These are phyloP conservation scores for Aureoboletus auriporus DNA, from an alignment of 768 basidiomycete genomes.

Conservation along the genomic window DNA sequence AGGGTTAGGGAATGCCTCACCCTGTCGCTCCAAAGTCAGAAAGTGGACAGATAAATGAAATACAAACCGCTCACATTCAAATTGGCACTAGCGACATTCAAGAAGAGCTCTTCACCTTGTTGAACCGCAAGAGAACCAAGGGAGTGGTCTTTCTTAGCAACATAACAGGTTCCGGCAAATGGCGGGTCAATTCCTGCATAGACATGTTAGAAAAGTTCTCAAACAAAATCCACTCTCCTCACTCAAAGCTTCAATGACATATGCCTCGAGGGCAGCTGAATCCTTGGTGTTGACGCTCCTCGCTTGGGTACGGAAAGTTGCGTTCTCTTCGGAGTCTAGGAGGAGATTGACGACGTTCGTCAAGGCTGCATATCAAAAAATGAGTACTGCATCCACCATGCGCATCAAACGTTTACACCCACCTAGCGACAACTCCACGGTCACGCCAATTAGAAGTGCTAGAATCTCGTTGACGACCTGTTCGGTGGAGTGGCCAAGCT, in stretches of 20 bases:
- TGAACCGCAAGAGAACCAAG: constrained; percentile 41
- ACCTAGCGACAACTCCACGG: constrained; percentile 71
- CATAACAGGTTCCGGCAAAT: constrained; percentile 64
- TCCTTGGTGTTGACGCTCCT: constrained; percentile 30
- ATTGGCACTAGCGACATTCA: constrained; percentile 57
- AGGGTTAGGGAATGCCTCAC: constrained; percentile 49
- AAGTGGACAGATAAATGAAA: background rate
- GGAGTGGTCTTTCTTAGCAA: constrained; percentile 42
- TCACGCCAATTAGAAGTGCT: constrained; percentile 63
- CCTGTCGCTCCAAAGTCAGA: constrained; percentile 31
- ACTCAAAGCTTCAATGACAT: constrained; percentile 69
- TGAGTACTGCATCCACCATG: background rate
- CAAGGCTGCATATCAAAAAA: constrained; percentile 38
- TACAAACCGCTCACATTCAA: constrained; percentile 44
- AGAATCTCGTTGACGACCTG: constrained; percentile 66
- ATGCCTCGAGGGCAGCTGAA: constrained; percentile 45
- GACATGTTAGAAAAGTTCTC: constrained; percentile 1
- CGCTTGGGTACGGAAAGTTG: constrained; percentile 35
- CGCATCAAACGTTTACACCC: constrained; percentile 9
- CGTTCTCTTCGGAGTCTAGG: constrained; percentile 46
- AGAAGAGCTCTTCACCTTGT: constrained; percentile 54
- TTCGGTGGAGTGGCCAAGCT: constrained; percentile 53
- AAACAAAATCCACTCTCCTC: constrained; percentile 25
- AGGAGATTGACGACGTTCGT: constrained; percentile 66
- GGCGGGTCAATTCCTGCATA: constrained; percentile 64